A percentile compares a stretch with the other conserved stretches of the same genome.
Conservation (phyloP, 2,329 filamentous ascomycete species). For the Epichloe typhina region DNA sequence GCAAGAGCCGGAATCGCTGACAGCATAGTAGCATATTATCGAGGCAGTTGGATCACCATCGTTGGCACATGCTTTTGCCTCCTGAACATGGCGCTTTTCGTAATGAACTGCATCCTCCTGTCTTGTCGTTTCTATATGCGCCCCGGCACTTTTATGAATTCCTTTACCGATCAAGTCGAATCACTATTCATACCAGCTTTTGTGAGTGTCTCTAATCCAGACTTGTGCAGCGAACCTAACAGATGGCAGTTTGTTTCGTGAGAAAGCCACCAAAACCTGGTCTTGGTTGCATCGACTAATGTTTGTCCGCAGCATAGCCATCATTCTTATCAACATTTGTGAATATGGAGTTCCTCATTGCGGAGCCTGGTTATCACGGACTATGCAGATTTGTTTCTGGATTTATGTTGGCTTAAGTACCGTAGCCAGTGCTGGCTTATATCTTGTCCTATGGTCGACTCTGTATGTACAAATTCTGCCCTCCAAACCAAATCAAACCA, state of each 20-base stretch:
- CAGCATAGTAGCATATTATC: conserved; percentile 3
- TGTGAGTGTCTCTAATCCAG: conserved; percentile 18
- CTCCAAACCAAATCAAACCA: not conserved
- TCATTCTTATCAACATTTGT: conserved; percentile 64
- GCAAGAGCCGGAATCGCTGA: not conserved
- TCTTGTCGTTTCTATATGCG: conserved; percentile 55
- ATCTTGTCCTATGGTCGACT: conserved; percentile 57
- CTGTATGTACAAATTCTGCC: conserved; percentile 24
- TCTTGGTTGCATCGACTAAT: not conserved
- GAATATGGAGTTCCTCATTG: conserved; percentile 57
- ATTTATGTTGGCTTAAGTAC: conserved; percentile 57
- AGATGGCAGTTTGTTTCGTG: conserved; percentile 28
- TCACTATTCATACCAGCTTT: conserved; percentile 63
- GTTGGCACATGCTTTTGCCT: conserved; percentile 50
- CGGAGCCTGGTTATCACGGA: conserved; percentile 46
- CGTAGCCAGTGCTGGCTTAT: conserved; percentile 54
- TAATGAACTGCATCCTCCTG: conserved; percentile 50
- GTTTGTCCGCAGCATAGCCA: conserved; percentile 35
- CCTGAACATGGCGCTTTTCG: conserved; percentile 49
- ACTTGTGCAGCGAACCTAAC: not conserved
- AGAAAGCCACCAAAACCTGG: conserved; percentile 10
- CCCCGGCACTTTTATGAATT: conserved; percentile 56
- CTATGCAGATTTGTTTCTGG: conserved; percentile 61
- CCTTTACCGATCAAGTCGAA: conserved; percentile 65
- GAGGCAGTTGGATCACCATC: conserved; percentile 39